These are phyloP conservation scores for Mycena sanguinolenta DNA, from an alignment of 768 basidiomycete species.

Conservation along the genomic window DNA sequence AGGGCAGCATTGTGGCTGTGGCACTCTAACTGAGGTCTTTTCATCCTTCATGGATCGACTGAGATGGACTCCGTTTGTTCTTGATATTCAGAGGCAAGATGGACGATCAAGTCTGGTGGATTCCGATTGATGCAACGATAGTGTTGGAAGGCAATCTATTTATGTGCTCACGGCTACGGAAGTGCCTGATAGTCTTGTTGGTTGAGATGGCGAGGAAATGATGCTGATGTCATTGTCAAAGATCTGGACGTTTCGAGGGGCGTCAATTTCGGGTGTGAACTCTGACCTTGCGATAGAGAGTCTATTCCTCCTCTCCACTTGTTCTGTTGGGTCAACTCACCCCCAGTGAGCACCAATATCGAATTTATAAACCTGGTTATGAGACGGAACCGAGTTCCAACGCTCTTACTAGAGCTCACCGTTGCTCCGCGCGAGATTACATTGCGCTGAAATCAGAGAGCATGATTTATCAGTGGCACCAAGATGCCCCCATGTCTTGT, in stretches of 20 bases:
- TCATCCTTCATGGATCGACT: too few relatives aligned
- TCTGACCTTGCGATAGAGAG: background rate
- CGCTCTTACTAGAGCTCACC: background rate
- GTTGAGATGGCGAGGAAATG: too few relatives aligned
- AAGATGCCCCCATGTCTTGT: background rate
- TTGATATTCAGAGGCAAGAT: too few relatives aligned
- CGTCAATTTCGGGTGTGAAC: background rate
- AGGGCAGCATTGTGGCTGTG: background rate
- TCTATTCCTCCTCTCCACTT: background rate
- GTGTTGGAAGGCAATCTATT: too few relatives aligned
- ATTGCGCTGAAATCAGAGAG: background rate
- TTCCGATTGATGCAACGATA: too few relatives aligned
- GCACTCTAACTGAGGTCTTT: too few relatives aligned
- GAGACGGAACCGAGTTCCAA: background rate
- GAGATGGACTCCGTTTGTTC: too few relatives aligned
- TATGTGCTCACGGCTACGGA: too few relatives aligned
- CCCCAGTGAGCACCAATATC: background rate
- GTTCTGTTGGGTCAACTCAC: background rate
- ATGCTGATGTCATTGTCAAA: too few relatives aligned
- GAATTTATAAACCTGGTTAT: background rate
- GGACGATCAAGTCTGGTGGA: too few relatives aligned
- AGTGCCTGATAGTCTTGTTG: too few relatives aligned
- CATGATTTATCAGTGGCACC: background rate
- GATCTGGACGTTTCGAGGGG: background rate
- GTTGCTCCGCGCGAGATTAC: background rate